A percentile compares a stretch with the other conserved stretches of the same genome.
These are phyloP conservation scores for Xylaria acuta DNA, from an alignment of 495 filamentous ascomycete species.

Conservation along the genomic window DNA sequence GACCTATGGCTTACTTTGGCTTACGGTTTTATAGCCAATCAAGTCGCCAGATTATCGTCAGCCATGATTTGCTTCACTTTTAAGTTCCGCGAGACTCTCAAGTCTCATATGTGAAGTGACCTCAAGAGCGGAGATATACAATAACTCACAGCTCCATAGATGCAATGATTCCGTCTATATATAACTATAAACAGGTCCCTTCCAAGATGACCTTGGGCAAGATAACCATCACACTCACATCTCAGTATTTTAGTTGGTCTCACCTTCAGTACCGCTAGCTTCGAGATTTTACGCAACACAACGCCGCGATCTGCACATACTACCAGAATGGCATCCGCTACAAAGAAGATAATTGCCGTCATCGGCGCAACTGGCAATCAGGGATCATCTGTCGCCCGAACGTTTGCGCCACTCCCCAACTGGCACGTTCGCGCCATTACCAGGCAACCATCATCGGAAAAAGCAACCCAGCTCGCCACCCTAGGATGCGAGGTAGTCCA, in stretches of 20 bases:
- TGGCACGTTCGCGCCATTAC: constrained; percentile 46
- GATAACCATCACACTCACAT: neutral
- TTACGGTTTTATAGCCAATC: constrained; percentile 28
- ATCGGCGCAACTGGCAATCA: constrained; percentile 47
- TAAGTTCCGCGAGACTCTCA: neutral
- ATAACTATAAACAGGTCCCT: neutral
- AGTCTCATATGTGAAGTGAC: neutral
- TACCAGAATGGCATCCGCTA: constrained; percentile 6
- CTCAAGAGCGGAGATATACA: neutral
- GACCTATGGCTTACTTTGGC: constrained; percentile 18
- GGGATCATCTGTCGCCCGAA: constrained; percentile 47
- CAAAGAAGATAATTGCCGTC: constrained; percentile 35
- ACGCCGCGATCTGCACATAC: neutral
- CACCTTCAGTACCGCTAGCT: neutral
- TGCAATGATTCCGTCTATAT: constrained; percentile 1
- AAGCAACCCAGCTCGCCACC: constrained; percentile 32
- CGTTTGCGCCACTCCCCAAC: constrained; percentile 40
- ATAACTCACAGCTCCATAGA: neutral
- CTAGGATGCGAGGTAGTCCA: constrained; percentile 41
- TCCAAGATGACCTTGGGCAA: neutral
- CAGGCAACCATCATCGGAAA: constrained; percentile 33
- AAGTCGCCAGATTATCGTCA: constrained; percentile 8
- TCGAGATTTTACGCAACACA: neutral
- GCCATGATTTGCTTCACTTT: constrained; percentile 13
- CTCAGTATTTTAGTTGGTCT: neutral